These are phyloP conservation scores for Rhodotorula paludigena DNA, from an alignment of 768 basidiomycete genomes.

Conservation along the genomic window DNA sequence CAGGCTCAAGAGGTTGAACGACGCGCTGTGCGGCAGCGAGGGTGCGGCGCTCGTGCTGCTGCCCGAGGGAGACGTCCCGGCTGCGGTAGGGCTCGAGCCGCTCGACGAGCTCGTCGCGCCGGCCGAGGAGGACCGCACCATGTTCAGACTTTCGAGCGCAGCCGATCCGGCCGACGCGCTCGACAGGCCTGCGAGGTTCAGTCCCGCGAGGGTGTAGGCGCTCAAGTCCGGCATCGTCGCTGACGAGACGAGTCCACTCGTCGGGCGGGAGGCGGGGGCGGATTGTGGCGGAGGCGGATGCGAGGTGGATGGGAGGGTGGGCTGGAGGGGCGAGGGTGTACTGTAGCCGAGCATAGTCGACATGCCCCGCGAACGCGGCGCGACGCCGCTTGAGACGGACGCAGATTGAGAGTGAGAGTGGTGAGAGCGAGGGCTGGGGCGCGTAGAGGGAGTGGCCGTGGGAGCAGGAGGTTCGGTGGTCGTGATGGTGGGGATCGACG, in stretches of 20 bases:
- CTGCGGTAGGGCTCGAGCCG: not conserved
- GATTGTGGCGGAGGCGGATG: not conserved
- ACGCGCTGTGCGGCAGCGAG: not conserved
- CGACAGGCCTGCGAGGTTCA: not conserved
- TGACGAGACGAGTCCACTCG: not conserved
- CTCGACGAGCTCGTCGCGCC: not conserved
- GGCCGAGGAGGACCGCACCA: not conserved
- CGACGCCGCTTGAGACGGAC: too few species aligned
- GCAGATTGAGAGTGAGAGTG: too few species aligned
- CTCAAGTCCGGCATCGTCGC: slow-evolving; percentile 4
- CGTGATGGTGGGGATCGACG: slow-evolving; percentile 6
- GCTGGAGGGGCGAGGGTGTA: too few species aligned
- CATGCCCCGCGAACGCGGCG: too few species aligned
- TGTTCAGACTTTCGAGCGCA: not conserved
- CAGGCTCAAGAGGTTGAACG: not conserved
- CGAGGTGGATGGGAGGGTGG: not conserved
- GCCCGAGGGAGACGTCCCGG: not conserved
- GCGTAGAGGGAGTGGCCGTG: too few species aligned
- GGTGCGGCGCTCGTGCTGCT: not conserved
- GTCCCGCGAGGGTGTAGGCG: slow-evolving; percentile 1
- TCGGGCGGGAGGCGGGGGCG: not conserved
- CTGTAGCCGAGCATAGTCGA: too few species aligned
- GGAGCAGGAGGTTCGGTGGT: not conserved
- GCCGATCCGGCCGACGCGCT: not conserved
- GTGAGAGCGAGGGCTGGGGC: too few species aligned